Percentiles rank a stretch among this genome's conserved stretches.
These are phyloP conservation scores for Oryza coarctata DNA, from an alignment of 176 grass and related monocot genomes.

Conservation along the genomic window DNA sequence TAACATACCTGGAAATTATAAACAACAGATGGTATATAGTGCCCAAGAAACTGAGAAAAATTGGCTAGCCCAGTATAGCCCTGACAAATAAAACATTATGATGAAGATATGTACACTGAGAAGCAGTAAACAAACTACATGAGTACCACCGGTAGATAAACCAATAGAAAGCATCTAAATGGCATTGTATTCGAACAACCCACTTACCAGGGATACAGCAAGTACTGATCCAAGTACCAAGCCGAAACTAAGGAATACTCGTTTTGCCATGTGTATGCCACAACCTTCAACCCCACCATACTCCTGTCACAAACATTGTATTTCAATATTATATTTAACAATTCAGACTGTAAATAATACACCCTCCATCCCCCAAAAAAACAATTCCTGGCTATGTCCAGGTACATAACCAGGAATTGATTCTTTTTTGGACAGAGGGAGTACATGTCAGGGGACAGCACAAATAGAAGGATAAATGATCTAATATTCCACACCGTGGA, in stretches of 20 bases:
- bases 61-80: constrained; percentile 17
- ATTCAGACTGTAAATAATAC: background rate
- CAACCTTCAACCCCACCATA: constrained; percentile 65
- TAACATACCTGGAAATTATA: constrained; percentile 49
- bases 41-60: constrained; percentile 34
- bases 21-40: constrained; percentile 17
- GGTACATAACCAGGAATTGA: no score
- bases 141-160: background rate
- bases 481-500: background rate
- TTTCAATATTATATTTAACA: background rate
- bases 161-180: background rate
- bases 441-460: background rate
- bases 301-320: constrained; percentile 38
- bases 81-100: constrained; percentile 24
- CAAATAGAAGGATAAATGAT: background rate
- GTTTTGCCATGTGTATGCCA: constrained; percentile 66
- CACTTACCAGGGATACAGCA: constrained; percentile 48
- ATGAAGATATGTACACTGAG: background rate
- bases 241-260: constrained; percentile 50
- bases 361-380: no score
- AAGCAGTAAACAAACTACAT: background rate
- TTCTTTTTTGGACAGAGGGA: no score
- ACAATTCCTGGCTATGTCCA: no score
- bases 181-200: background rate
- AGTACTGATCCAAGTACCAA: constrained; percentile 67